Evolutionary conservation across 2,329 filamentous ascomycete genomes (phyloP).

Genomic region (Aureobasidium sp.): DNA sequence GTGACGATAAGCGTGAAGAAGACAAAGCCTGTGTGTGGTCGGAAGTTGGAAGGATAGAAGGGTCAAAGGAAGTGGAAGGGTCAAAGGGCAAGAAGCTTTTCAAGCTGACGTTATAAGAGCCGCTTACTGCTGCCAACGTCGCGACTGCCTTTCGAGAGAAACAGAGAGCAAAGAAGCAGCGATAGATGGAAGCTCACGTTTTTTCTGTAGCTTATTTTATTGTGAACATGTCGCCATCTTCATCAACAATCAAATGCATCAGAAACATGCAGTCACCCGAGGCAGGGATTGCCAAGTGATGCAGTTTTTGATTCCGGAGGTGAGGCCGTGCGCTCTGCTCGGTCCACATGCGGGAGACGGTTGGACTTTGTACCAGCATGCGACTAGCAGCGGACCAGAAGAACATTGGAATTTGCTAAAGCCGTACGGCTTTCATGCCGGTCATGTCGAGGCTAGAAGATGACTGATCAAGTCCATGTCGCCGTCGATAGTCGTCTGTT

Average conservation of each 20-base stretch:
- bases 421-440: slow-evolving; percentile 6
- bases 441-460: slow-evolving; percentile 4
- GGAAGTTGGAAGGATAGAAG: slow-evolving; percentile 3
- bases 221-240: neutral
- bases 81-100: neutral
- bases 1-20: slow-evolving; percentile 1
- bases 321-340: neutral
- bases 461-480: neutral
- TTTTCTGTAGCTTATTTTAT: neutral
- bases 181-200: neutral
- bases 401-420: slow-evolving; percentile 4
- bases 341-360: slow-evolving; percentile 16
- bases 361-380: slow-evolving; percentile 11
- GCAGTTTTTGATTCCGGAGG: neutral
- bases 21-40: neutral
- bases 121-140: neutral
- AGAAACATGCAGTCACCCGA: neutral
- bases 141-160: neutral
- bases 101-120: neutral
- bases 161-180: neutral
- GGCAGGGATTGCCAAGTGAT: neutral
- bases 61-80: neutral
- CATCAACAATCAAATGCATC: neutral
- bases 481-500: neutral
- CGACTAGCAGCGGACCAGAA: slow-evolving; percentile 1